Conservation (phyloP, 257 asterid genomes). For the Petunia secreta region DNA sequence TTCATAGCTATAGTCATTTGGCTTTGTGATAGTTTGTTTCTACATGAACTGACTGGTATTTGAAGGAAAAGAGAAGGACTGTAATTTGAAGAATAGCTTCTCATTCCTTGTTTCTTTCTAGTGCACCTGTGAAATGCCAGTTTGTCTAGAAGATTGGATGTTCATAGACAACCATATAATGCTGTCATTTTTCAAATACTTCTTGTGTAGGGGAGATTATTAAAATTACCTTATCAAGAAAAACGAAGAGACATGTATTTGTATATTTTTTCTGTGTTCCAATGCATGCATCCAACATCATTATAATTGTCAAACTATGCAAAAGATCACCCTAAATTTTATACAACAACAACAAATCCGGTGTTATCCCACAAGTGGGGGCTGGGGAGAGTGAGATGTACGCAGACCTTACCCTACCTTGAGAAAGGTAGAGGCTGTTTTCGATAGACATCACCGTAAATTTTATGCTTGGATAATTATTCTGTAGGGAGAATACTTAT, state of each 20-base stretch:
- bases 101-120: not conserved
- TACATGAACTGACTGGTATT: not conserved
- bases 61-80: not conserved
- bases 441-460: not conserved
- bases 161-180: not conserved
- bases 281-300: not conserved
- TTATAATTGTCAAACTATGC: not conserved
- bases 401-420: no score
- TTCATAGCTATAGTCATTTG: not conserved
- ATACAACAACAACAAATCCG: no score
- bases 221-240: not conserved
- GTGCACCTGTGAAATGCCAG: not conserved
- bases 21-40: not conserved
- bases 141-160: not conserved
- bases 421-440: no score
- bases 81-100: not conserved
- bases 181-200: not conserved
- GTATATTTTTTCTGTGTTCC: not conserved
- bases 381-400: no score
- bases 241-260: no score
- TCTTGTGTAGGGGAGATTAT: not conserved
- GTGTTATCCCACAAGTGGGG: no score
- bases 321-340: not conserved
- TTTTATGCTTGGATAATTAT: not conserved
- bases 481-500: conserved; percentile 10